Evolutionary conservation across 768 basidiomycete species (phyloP).

Genomic region (Lanmaoa pseudosensibilis): DNA sequence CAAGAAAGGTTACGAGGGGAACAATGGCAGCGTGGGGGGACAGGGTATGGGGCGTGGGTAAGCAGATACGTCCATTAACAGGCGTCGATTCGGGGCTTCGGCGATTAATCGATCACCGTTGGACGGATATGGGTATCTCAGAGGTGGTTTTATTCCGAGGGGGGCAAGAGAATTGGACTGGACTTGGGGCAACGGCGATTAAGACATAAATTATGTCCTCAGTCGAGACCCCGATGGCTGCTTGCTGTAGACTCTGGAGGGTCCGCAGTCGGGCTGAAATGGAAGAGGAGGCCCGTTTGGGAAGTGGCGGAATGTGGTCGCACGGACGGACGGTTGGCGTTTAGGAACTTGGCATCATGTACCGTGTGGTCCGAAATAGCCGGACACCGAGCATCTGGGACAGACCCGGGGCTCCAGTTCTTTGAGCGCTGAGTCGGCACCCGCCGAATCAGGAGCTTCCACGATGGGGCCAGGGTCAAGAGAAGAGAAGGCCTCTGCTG

Average conservation of each 20-base stretch:
- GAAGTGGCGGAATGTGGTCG: not conserved
- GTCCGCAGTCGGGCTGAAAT: not conserved
- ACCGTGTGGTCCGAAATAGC: not conserved
- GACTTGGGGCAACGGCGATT: not conserved
- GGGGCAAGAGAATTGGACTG: not conserved
- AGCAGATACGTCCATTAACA: not conserved
- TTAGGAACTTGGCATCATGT: too few relatives aligned
- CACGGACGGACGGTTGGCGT: not conserved
- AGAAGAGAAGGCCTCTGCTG: not conserved
- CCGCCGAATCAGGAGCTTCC: not conserved
- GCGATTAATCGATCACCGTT: not conserved
- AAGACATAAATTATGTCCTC: not conserved
- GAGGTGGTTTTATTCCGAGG: not conserved
- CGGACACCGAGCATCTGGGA: not conserved
- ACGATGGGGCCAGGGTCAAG: not conserved
- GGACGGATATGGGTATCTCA: not conserved
- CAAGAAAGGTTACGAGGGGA: too few relatives aligned
- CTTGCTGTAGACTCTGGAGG: slow-evolving; percentile 8
- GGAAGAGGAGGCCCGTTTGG: not conserved
- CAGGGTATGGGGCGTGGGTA: not conserved
- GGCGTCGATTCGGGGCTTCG: not conserved
- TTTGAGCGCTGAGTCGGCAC: not conserved
- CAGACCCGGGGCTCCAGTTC: not conserved
- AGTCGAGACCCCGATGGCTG: not conserved
- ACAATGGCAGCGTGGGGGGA: not conserved